Conservation (phyloP, 2,329 filamentous ascomycete genomes). For the Aspergillus spinulosporus region DNA sequence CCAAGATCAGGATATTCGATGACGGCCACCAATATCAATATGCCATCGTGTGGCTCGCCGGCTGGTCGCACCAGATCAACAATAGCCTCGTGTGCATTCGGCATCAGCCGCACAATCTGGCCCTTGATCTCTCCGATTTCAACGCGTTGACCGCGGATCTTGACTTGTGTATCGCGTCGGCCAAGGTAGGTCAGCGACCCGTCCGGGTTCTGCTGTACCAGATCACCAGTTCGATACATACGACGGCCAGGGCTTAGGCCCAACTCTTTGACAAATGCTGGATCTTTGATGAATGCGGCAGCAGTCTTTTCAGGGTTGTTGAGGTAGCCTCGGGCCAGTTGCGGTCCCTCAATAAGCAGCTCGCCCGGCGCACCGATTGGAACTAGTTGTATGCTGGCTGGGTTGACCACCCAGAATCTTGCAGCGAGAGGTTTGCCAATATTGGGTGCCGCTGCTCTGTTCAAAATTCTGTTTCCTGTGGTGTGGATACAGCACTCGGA, state of each 20-base stretch:
- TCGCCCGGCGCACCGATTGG: slow-evolving; percentile 26
- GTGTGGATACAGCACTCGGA: slow-evolving; percentile 14
- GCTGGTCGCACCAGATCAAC: no score
- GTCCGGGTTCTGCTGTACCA: slow-evolving; percentile 26
- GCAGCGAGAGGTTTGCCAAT: background rate
- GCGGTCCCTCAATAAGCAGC: slow-evolving; percentile 36
- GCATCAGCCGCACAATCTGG: slow-evolving; percentile 20
- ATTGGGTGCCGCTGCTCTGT: background rate
- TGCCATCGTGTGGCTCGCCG: no score
- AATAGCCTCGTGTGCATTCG: no score
- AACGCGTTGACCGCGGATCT: slow-evolving; percentile 61
- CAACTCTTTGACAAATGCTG: no score
- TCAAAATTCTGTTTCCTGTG: no score
- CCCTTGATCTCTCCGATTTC: slow-evolving; percentile 53
- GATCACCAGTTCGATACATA: slow-evolving; percentile 23
- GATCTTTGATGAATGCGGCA: slow-evolving; percentile 22
- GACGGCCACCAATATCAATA: no score
- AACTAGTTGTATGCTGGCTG: slow-evolving; percentile 21
- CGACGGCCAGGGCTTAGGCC: slow-evolving; percentile 34
- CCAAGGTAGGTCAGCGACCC: slow-evolving; percentile 44
- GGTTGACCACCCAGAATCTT: slow-evolving; percentile 22
- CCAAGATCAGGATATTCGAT: no score
- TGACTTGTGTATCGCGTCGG: slow-evolving; percentile 61
- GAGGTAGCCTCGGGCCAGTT: slow-evolving; percentile 29
- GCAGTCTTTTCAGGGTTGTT: slow-evolving; percentile 31